phyloP scores from a whole-genome alignment of 306 rosid species.

The Delonix regia region DNA sequence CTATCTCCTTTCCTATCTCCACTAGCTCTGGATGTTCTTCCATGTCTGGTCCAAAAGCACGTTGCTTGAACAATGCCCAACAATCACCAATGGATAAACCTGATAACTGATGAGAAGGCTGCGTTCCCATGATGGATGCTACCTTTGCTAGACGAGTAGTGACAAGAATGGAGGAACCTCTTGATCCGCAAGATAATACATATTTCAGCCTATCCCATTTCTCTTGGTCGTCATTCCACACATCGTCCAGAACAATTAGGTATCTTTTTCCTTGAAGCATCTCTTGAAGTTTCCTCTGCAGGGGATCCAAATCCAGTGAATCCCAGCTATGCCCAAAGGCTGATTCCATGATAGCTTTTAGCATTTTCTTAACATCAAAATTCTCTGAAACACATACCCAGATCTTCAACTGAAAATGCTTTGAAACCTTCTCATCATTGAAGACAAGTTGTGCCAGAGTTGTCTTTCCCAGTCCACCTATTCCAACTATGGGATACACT shows the following conservation, averaged over 20 bases:
- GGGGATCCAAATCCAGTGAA: slow-evolving; percentile 3
- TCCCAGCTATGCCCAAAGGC: not conserved
- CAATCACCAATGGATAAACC: slow-evolving; percentile 33
- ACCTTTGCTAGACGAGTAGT: slow-evolving; percentile 36
- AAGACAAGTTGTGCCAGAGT: slow-evolving; percentile 38
- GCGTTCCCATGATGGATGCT: slow-evolving; percentile 35
- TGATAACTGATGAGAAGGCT: slow-evolving; percentile 1
- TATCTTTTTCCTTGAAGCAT: slow-evolving; percentile 14
- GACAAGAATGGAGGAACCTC: slow-evolving; percentile 38
- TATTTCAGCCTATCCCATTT: slow-evolving; percentile 38
- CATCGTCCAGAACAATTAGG: slow-evolving; percentile 45
- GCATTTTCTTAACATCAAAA: slow-evolving; percentile 15
- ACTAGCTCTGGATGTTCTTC: not conserved
- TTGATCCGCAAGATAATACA: slow-evolving; percentile 30
- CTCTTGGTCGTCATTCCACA: slow-evolving; percentile 44
- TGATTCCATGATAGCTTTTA: slow-evolving; percentile 18
- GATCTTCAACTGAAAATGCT: slow-evolving; percentile 23
- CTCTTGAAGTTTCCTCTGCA: slow-evolving; percentile 5
- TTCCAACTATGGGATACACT: slow-evolving; percentile 30
- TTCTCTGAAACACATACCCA: slow-evolving; percentile 38
- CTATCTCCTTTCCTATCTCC: slow-evolving; percentile 1
- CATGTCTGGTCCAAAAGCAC: slow-evolving; percentile 28
- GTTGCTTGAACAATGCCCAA: slow-evolving; percentile 41
- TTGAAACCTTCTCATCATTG: slow-evolving; percentile 26
- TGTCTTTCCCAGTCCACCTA: slow-evolving; percentile 43